phyloP scores from a whole-genome alignment of 1,284 basidiomycete species.

The Puccinia sorghi region DNA sequence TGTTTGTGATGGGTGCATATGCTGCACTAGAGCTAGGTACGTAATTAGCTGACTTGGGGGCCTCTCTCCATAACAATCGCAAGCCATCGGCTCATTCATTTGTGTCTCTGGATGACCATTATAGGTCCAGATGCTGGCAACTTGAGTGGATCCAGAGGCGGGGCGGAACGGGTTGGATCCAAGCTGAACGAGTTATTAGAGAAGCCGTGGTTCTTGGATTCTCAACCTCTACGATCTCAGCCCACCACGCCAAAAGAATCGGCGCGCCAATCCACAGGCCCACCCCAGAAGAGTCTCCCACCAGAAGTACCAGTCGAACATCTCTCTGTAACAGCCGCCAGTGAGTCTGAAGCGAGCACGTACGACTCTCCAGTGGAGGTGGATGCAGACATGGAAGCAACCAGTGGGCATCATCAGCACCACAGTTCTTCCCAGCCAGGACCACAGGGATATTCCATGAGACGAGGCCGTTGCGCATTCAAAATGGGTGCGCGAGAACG shows the following conservation, averaged over 20 bases:
- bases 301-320: background rate
- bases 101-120: background rate
- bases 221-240: background rate
- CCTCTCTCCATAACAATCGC: background rate
- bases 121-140: conserved; percentile 48
- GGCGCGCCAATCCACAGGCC: background rate
- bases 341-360: background rate
- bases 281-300: background rate
- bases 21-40: conserved; percentile 45
- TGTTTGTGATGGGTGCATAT: conserved; percentile 49
- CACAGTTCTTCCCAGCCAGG: background rate
- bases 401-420: background rate
- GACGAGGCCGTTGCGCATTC: background rate
- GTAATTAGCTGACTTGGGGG: background rate
- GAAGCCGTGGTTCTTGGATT: conserved; percentile 37
- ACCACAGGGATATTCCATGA: background rate
- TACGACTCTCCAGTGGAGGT: background rate
- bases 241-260: background rate
- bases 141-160: conserved; percentile 35
- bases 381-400: background rate
- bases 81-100: background rate
- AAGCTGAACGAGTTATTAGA: conserved; percentile 47
- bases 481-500: conserved; percentile 46
- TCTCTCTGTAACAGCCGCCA: no score
- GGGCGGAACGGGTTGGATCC: conserved; percentile 39